phyloP scores from a whole-genome alignment of 306 rosid genomes.

The Corylus americana region DNA sequence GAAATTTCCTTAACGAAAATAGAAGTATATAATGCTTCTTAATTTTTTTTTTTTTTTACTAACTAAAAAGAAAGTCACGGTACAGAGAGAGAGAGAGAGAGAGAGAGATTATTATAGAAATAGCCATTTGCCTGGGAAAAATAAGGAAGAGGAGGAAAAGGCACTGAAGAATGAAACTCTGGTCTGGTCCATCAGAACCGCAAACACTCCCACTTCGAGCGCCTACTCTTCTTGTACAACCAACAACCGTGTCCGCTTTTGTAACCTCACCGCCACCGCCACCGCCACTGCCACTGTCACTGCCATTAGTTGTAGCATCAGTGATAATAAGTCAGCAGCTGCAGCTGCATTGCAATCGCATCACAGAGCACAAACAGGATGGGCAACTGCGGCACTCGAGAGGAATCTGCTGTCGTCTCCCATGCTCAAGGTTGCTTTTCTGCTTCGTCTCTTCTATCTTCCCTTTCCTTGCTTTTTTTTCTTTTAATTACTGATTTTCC shows the following conservation, averaged over 20 bases:
- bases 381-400: constrained; percentile 99
- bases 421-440: constrained; percentile 91
- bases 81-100: background rate
- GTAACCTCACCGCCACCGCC: background rate
- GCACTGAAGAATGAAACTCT: constrained; percentile 43
- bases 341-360: constrained; percentile 25
- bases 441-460: background rate
- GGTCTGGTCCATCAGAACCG: constrained; percentile 38
- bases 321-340: constrained; percentile 3
- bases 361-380: constrained; percentile 26
- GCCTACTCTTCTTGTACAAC: background rate
- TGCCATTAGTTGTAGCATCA: constrained; percentile 10
- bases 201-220: constrained; percentile 8
- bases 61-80: too few relatives aligned
- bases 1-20: too few relatives aligned
- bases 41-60: too few relatives aligned
- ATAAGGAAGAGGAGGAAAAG: constrained; percentile 11
- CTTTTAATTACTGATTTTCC: background rate
- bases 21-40: too few relatives aligned
- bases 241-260: background rate
- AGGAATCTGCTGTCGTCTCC: constrained; percentile 92
- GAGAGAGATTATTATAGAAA: background rate
- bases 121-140: constrained; percentile 11
- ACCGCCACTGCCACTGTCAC: constrained; percentile 13
- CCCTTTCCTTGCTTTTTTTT: background rate